These are phyloP conservation scores for Mucor velutinosus DNA, from an alignment of 371 early-diverging fungal species.

Conservation along the genomic window DNA sequence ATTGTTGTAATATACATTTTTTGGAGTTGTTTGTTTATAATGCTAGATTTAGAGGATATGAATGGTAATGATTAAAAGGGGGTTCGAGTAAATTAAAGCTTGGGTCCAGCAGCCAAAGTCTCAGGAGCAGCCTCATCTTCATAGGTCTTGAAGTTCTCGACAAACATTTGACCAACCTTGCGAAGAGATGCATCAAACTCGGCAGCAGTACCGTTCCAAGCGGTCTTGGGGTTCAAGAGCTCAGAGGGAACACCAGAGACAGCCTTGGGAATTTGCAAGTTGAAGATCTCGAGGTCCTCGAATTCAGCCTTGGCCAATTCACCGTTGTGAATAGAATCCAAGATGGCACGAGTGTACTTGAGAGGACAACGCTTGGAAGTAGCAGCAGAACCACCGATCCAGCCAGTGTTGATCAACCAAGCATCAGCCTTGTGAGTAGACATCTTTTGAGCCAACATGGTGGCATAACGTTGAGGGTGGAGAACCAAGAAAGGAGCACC, in stretches of 20 bases:
- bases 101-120: constrained; percentile 80
- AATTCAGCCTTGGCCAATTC: constrained; percentile 84
- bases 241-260: constrained; percentile 80
- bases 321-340: constrained; percentile 95
- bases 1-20: neutral
- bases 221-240: constrained; percentile 85
- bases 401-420: constrained; percentile 98
- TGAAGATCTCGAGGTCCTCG: constrained; percentile 82
- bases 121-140: constrained; percentile 79
- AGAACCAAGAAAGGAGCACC: constrained; percentile 97
- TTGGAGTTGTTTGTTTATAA: neutral
- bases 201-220: constrained; percentile 77
- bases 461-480: constrained; percentile 96
- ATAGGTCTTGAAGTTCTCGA: constrained; percentile 88
- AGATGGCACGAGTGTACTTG: constrained; percentile 95
- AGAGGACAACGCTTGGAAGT: constrained; percentile 91
- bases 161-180: constrained; percentile 85
- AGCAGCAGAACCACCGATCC: constrained; percentile 95
- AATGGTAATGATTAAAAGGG: neutral
- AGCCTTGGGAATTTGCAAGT: constrained; percentile 82
- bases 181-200: constrained; percentile 69
- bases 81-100: constrained; percentile 15
- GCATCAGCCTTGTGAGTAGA: constrained; percentile 85
- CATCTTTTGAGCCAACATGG: constrained; percentile 97
- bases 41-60: neutral